A percentile compares a stretch with the other conserved stretches of the same genome.
phyloP scores from a whole-genome alignment of 2,329 filamentous ascomycete species.

The Fusarium setosum region DNA sequence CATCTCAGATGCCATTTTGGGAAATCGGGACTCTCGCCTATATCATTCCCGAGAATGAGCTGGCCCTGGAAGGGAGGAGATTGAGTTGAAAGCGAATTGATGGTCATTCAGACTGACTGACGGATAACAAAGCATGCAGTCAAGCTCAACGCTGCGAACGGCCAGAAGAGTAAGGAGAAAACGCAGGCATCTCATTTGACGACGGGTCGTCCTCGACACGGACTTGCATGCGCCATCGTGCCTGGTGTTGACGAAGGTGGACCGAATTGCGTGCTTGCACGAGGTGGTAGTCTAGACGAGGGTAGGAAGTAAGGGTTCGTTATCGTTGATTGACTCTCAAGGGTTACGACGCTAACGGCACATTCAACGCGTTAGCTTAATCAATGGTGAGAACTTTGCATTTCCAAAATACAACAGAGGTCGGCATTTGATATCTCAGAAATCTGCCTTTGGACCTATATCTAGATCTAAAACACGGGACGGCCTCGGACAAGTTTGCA shows the following conservation, averaged over 20 bases:
- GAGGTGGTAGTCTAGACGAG: slow-evolving; percentile 2
- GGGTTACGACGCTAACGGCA: slow-evolving; percentile 7
- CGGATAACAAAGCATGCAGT: not conserved
- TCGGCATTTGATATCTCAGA: not conserved
- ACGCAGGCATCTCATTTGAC: slow-evolving; percentile 4
- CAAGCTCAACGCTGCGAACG: not conserved
- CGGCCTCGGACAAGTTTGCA: not conserved
- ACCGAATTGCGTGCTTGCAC: slow-evolving; percentile 42
- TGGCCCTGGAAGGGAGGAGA: slow-evolving; percentile 1
- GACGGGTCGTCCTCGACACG: slow-evolving; percentile 1
- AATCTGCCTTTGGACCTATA: not conserved
- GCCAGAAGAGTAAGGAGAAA: slow-evolving; percentile 1
- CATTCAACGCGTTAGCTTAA: not conserved
- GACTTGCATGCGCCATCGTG: slow-evolving; percentile 23
- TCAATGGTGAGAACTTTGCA: not conserved
- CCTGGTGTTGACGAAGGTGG: slow-evolving; percentile 32
- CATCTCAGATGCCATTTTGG: slow-evolving; percentile 43
- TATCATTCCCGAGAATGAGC: slow-evolving; percentile 14
- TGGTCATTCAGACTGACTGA: not conserved
- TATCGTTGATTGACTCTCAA: slow-evolving; percentile 9
- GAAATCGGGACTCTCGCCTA: slow-evolving; percentile 5
- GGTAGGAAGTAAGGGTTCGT: slow-evolving; percentile 7
- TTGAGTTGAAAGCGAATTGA: not conserved
- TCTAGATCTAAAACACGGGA: not conserved
- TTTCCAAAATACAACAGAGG: not conserved